These are phyloP conservation scores for Williopsis jadinii DNA, from an alignment of 1,139 yeast species.

Conservation along the genomic window DNA sequence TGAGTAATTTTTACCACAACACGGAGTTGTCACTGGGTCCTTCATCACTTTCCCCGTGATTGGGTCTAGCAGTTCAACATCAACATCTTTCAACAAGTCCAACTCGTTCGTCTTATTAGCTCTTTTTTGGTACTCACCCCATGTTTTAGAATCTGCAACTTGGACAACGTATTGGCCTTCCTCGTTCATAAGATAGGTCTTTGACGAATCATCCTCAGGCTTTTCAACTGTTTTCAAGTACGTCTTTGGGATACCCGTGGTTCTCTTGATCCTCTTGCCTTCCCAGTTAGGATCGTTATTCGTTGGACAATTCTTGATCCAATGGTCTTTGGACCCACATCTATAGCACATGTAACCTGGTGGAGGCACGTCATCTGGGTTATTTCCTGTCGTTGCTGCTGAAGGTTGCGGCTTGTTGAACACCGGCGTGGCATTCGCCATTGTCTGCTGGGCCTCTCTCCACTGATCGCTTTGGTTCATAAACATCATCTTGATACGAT, in stretches of 20 bases:
- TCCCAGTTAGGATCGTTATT: constrained; percentile 90
- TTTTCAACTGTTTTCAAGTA: constrained; percentile 75
- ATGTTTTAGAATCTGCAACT: constrained; percentile 86
- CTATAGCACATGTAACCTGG: constrained; percentile 94
- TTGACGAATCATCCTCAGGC: constrained; percentile 57
- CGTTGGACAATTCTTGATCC: constrained; percentile 95
- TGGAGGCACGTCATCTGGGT: constrained; percentile 62
- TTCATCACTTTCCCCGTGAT: constrained; percentile 53
- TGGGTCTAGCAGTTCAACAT: constrained; percentile 56
- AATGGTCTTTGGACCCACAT: constrained; percentile 95
- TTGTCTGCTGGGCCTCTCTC: constrained; percentile 88
- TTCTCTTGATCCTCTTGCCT: constrained; percentile 81
- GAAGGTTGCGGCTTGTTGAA: constrained; percentile 38
- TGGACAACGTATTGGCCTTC: constrained; percentile 95
- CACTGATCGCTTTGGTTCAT: constrained; percentile 89
- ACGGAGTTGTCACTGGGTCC: constrained; percentile 81
- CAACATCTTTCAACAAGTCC: constrained; percentile 36
- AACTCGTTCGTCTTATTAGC: constrained; percentile 43
- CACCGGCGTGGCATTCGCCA: constrained; percentile 70
- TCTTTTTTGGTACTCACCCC: constrained; percentile 81
- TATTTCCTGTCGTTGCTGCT: constrained; percentile 25
- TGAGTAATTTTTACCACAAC: constrained; percentile 61
- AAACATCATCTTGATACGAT: constrained; percentile 83
- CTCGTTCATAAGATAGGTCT: constrained; percentile 83
- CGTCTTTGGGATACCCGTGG: constrained; percentile 96